Percentiles rank a stretch among this genome's conserved stretches.
phyloP scores from a whole-genome alignment of 805 yeast species.

The Yamadazyma ubonensis region DNA sequence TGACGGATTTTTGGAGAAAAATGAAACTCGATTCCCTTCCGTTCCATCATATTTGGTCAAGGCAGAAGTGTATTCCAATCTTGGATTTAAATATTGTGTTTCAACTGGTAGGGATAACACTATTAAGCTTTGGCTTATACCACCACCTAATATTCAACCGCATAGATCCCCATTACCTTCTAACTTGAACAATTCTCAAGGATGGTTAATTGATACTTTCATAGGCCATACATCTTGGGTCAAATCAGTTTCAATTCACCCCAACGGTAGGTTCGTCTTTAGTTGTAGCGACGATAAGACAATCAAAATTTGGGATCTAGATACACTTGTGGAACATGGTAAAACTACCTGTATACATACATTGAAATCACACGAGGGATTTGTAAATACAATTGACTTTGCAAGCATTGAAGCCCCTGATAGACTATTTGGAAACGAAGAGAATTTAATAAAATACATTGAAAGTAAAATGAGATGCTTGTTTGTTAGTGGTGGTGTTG shows the following conservation, averaged over 20 bases:
- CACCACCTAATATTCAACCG: constrained; percentile 58
- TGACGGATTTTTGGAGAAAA: constrained; percentile 42
- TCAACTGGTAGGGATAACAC: constrained; percentile 79
- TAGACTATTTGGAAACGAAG: constrained; percentile 12
- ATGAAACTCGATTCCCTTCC: constrained; percentile 29
- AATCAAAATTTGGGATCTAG: constrained; percentile 75
- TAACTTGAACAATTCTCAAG: constrained; percentile 52
- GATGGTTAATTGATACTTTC: constrained; percentile 54
- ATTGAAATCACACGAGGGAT: constrained; percentile 69
- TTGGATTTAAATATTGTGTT: constrained; percentile 66
- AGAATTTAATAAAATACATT: constrained; percentile 26
- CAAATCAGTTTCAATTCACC: constrained; percentile 65
- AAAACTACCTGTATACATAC: constrained; percentile 47
- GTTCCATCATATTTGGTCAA: constrained; percentile 30
- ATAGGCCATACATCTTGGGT: constrained; percentile 89
- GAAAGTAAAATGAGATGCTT: constrained; percentile 58
- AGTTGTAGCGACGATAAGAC: constrained; percentile 80
- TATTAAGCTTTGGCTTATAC: constrained; percentile 75
- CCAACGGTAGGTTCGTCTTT: constrained; percentile 66
- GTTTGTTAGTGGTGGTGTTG: constrained; percentile 64
- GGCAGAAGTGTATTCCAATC: constrained; percentile 25
- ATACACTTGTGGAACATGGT: constrained; percentile 35
- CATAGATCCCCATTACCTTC: constrained; percentile 58
- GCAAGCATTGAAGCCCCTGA: constrained; percentile 39
- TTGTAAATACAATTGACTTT: constrained; percentile 61